Evolutionary conservation across 2,329 filamentous ascomycete genomes (phyloP).

Genomic region (Triangularia verruculosa): DNA sequence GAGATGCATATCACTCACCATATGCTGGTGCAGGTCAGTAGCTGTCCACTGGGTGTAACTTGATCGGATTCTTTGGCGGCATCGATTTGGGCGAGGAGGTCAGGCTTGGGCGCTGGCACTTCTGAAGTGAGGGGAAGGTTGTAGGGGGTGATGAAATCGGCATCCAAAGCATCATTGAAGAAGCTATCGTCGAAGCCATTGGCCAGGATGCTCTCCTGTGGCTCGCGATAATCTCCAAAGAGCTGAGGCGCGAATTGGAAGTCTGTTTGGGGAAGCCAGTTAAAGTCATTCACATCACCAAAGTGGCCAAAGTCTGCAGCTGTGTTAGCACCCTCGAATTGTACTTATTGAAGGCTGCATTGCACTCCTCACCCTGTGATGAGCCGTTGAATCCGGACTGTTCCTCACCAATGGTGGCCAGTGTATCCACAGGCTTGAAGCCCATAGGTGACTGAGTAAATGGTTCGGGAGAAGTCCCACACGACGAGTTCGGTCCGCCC

Average conservation of each 20-base stretch:
- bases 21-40: constrained; percentile 85
- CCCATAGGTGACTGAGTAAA: constrained; percentile 66
- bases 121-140: constrained; percentile 56
- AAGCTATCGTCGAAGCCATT: constrained; percentile 67
- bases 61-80: constrained; percentile 70
- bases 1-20: constrained; percentile 62
- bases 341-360: neutral
- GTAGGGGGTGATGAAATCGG: constrained; percentile 78
- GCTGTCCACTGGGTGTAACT: constrained; percentile 52
- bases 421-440: constrained; percentile 61
- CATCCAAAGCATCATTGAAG: constrained; percentile 74
- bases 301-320: constrained; percentile 38
- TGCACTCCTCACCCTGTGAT: constrained; percentile 37
- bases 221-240: constrained; percentile 89
- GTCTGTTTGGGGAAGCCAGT: constrained; percentile 78
- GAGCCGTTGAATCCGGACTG: constrained; percentile 51
- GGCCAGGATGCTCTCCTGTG: constrained; percentile 74
- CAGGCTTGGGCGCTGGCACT: constrained; percentile 54
- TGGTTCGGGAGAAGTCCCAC: constrained; percentile 75
- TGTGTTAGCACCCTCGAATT: neutral
- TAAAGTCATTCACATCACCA: constrained; percentile 55
- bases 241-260: constrained; percentile 88
- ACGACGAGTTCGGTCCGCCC: constrained; percentile 59
- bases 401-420: constrained; percentile 66
- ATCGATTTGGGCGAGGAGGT: constrained; percentile 76